Base-by-base conservation (phyloP, 352 stramenopile species). In the Phytopythium litorale region DNA sequence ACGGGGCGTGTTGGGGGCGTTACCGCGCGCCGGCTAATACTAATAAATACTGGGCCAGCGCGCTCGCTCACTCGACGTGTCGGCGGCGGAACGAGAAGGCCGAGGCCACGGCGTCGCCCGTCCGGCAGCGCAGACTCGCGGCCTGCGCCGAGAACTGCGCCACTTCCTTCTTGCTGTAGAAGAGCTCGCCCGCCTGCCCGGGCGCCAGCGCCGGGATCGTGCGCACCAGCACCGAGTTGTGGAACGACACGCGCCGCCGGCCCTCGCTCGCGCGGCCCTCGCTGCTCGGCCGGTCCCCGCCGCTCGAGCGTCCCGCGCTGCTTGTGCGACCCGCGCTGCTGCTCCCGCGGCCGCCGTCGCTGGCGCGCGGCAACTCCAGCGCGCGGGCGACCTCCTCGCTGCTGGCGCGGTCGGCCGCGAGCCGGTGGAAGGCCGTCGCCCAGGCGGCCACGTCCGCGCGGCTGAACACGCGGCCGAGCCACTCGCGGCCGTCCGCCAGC, bases 151-250 rank as follows among this genome's bases (percentile, higher is more conserved):
- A 82, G 66, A 89, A 89, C 55, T 70, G 75, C 49, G 79, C 72
- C 56, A 89, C 78, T 18, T 89, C 80, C 43, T 84, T 71, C 33
- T 75, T 76, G 55, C 65, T 84, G 70, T 89, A 89, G 52, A 88
- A 89, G 11, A 89, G 75, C 59, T 88, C 71, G 9, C 65, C 51
- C 30, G 84, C 67, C 49, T 87, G 68, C 42, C 88, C 75, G 45
- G 81, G 68, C 8, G 65, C 62, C 1, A 89, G 62, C 1, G 67
- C 66, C 23, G 80, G 80, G 62, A 89, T 89, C 13, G 72, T 81
- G 32, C 80, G 73, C 15, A 89, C 80, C 25, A 82, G 56, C 32
- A 89, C 80, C 30, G 69, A 82, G 62, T 60, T 66, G 60, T 83
- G 81, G 65, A 89, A 89, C 32, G 78, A 84, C 35, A 89, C 80